These are phyloP conservation scores for Rhodotorula mucilaginosa DNA, from an alignment of 1,284 basidiomycete species.

Conservation along the genomic window DNA sequence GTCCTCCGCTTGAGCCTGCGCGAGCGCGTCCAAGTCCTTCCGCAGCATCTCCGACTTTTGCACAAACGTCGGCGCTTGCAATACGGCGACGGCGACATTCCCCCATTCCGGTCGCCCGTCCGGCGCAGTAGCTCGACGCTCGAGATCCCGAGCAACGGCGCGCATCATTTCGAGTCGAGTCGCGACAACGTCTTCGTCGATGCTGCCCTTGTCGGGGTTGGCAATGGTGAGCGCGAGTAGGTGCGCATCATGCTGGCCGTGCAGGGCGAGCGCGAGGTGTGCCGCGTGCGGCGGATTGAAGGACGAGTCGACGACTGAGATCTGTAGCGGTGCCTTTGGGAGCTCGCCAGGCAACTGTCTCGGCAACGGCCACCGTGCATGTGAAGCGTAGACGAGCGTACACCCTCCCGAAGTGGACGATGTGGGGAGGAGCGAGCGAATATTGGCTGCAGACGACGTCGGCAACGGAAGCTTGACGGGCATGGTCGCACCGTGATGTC, in stretches of 20 bases:
- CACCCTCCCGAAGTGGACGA: not conserved
- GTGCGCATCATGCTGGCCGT: conserved; percentile 63
- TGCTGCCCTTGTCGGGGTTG: conserved; percentile 75
- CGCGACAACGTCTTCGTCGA: conserved; percentile 58
- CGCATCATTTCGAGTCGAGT: conserved; percentile 49
- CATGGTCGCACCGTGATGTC: not conserved
- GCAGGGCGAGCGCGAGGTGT: conserved; percentile 71
- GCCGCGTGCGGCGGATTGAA: conserved; percentile 92
- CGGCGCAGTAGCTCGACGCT: conserved; percentile 27
- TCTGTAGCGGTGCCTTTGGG: conserved; percentile 39
- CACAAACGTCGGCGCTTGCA: conserved; percentile 85
- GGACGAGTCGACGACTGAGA: conserved; percentile 77
- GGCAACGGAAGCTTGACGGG: conserved; percentile 1
- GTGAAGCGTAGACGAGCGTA: conserved; percentile 42
- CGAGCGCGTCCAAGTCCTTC: conserved; percentile 13
- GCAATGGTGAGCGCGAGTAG: conserved; percentile 79
- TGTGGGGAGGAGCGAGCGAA: conserved; percentile 16
- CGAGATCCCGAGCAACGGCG: conserved; percentile 43
- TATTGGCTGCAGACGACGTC: not conserved
- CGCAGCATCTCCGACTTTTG: conserved; percentile 68
- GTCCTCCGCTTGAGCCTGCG: not conserved
- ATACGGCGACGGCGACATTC: conserved; percentile 75
- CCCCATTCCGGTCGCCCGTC: conserved; percentile 26
- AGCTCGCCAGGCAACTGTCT: not conserved
- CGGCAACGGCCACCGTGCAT: conserved; percentile 43